Evolutionary conservation across 441 rosid genomes (phyloP).

Genomic region (Corymbia citriodora): DNA sequence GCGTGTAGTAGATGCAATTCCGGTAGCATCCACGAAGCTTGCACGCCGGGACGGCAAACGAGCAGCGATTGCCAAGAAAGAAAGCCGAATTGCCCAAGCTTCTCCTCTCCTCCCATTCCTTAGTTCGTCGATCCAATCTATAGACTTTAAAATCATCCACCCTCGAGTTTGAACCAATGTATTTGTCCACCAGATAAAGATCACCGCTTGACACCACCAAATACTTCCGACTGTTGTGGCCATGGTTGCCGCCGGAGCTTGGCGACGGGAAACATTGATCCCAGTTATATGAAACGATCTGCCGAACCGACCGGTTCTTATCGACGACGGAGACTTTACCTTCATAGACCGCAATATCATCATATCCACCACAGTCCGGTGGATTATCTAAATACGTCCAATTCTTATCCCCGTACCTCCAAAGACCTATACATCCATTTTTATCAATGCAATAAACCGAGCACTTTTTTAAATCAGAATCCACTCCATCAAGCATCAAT

Average conservation of each 20-base stretch:
- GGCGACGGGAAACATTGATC: neutral
- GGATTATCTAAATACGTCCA: slow-evolving; percentile 1
- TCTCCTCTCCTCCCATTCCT: neutral
- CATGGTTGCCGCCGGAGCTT: neutral
- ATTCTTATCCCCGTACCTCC: neutral
- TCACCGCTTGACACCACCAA: neutral
- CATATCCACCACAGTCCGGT: neutral
- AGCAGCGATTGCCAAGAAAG: neutral
- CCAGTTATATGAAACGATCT: neutral
- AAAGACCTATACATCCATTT: neutral
- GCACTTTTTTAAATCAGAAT: neutral
- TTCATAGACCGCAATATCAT: neutral
- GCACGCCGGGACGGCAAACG: neutral
- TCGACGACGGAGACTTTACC: neutral
- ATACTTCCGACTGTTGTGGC: neutral
- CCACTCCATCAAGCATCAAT: neutral
- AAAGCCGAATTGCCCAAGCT: neutral
- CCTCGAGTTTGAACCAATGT: neutral
- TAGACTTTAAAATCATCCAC: neutral
- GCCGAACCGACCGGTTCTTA: neutral
- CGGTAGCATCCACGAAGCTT: neutral
- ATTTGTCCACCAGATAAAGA: neutral
- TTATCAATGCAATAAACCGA: neutral
- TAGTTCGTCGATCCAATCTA: neutral
- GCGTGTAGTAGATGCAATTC: neutral